Conservation (phyloP, 1,284 basidiomycete genomes). For the Phaffia rhodozyma region DNA sequence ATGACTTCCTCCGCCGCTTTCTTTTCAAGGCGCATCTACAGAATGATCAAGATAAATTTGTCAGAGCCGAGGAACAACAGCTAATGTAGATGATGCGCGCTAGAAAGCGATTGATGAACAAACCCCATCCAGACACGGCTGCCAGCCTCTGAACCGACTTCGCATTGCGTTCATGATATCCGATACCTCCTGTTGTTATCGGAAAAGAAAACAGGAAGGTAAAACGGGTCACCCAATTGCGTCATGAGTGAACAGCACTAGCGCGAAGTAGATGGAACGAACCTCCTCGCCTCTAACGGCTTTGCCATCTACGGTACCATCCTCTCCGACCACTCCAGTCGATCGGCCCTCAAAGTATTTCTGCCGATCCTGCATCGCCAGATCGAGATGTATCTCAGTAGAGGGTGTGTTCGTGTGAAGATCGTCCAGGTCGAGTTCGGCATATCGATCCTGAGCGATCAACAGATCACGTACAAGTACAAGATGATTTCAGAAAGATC, state of each 20-base stretch:
- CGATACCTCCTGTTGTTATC: constrained; percentile 38
- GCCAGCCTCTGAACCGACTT: constrained; percentile 47
- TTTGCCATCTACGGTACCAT: neutral
- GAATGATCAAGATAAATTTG: constrained; percentile 9
- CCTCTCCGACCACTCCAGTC: constrained; percentile 2
- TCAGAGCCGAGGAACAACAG: neutral
- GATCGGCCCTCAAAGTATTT: constrained; percentile 57
- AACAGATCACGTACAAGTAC: too few relatives aligned
- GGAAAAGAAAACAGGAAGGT: neutral
- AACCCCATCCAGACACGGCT: constrained; percentile 48
- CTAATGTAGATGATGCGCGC: neutral
- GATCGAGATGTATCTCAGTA: constrained; percentile 63
- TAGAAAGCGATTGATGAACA: constrained; percentile 10
- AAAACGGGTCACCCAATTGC: neutral
- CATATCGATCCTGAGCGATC: constrained; percentile 28
- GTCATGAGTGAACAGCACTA: neutral
- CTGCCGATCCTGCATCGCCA: constrained; percentile 53
- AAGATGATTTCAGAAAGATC: neutral
- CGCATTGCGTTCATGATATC: constrained; percentile 41
- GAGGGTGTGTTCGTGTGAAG: constrained; percentile 55
- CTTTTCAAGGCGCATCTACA: constrained; percentile 50
- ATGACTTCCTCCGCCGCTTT: constrained; percentile 55
- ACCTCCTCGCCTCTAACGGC: constrained; percentile 1
- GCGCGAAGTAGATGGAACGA: neutral
- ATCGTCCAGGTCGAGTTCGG: constrained; percentile 75